Conservation (phyloP, 1,139 yeast species). For the Saccharomycopsis hybrid region DNA sequence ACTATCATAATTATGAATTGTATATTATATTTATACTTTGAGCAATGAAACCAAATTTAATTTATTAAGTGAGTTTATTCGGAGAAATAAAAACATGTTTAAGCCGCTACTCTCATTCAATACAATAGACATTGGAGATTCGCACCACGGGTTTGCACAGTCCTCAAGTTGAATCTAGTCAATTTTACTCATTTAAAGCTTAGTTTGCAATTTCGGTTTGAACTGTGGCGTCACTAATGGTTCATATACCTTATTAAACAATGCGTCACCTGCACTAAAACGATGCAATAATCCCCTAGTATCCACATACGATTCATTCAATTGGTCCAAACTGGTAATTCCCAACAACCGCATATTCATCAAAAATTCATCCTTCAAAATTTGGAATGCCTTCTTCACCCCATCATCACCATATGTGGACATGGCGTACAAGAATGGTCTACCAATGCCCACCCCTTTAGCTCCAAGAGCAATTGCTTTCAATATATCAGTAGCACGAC, state of each 20-base stretch:
- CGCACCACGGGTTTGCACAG: too few relatives aligned
- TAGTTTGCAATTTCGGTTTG: constrained; percentile 23
- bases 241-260: constrained; percentile 39
- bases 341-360: constrained; percentile 56
- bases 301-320: constrained; percentile 38
- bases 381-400: constrained; percentile 44
- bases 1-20: too few relatives aligned
- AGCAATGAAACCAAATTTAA: too few relatives aligned
- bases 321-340: constrained; percentile 39
- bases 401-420: constrained; percentile 66
- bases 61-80: too few relatives aligned
- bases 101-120: too few relatives aligned
- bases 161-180: too few relatives aligned
- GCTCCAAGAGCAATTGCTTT: constrained; percentile 67
- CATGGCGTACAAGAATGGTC: constrained; percentile 69
- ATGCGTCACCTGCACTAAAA: constrained; percentile 30
- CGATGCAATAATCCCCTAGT: constrained; percentile 20
- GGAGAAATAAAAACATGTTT: too few relatives aligned
- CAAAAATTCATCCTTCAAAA: constrained; percentile 46
- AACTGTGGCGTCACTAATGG: constrained; percentile 33
- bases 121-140: too few relatives aligned
- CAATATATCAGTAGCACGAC: constrained; percentile 61
- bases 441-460: constrained; percentile 67
- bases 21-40: too few relatives aligned
- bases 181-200: neutral